phyloP scores from a whole-genome alignment of 2,329 filamentous ascomycete genomes.

The Xylaria arbuscula region DNA sequence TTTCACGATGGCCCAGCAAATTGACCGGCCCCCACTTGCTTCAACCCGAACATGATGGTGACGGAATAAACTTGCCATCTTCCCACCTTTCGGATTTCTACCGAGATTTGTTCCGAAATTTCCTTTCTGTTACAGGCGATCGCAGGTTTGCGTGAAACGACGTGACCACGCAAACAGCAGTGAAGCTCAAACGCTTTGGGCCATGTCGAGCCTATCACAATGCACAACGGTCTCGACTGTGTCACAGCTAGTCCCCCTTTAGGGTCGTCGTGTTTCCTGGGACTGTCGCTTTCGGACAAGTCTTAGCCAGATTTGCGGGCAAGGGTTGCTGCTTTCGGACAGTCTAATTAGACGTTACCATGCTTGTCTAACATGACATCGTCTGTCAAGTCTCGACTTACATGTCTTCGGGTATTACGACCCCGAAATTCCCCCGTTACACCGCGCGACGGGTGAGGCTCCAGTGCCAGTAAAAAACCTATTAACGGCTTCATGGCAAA shows the following conservation, averaged over 20 bases:
- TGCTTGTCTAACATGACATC: constrained; percentile 30
- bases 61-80: constrained; percentile 12
- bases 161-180: constrained; percentile 25
- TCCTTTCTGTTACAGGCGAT: constrained; percentile 9
- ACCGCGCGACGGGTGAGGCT: constrained; percentile 26
- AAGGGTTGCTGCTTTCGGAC: constrained; percentile 30
- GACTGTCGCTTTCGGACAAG: constrained; percentile 30
- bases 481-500: neutral
- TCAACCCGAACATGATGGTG: neutral
- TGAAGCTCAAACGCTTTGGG: constrained; percentile 29
- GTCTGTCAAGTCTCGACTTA: constrained; percentile 21
- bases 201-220: constrained; percentile 34
- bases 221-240: constrained; percentile 25
- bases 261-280: constrained; percentile 24
- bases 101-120: neutral
- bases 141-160: constrained; percentile 37
- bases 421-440: constrained; percentile 23
- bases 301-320: constrained; percentile 29
- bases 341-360: constrained; percentile 14
- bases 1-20: constrained; percentile 11
- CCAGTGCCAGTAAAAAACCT: constrained; percentile 4
- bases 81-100: constrained; percentile 20
- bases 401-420: constrained; percentile 34
- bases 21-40: constrained; percentile 1
- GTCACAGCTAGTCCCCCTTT: constrained; percentile 28